Base-by-base conservation (phyloP, 306 rosid genomes). In the Sicyos baderoa region DNA sequence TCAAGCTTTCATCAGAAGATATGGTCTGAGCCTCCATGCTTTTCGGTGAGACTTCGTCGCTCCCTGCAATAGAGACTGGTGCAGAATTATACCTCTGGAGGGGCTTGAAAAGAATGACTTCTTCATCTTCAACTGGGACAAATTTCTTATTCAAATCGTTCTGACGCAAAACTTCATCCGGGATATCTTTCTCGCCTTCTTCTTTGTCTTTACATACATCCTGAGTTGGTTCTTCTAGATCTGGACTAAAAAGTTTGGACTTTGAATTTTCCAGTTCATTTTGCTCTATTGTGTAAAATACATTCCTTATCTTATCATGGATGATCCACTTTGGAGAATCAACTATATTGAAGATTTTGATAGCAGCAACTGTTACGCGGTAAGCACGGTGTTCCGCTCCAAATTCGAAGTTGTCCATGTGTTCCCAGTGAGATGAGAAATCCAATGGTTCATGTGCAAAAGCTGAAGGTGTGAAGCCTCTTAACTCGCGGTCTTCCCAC, bases 401-500 rank as follows among this genome's bases (percentile, higher is more conserved):
- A 63, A 83, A 77, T 77, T 84, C 87, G 57, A 57, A 86, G 58
- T 78, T 79, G 62, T 85, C 85, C 19, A 63, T 74, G 67, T 79
- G 80, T 62, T 82, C 90, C 87, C 78, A 75, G 22, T 76, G 80
- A 63, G 84, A 77, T 35, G 86, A 80, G 78, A 88, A 90, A 72
- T 88, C 86, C 47, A 90, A 77, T 15, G 79, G 76, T 18, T 59
- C 71, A 35, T 88, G 99, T 35, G 83, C 74, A 64, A 29, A 47
- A 70, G 87, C 68, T 59, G 85, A 67, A 13, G 97, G 91, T 42
- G 77, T 75, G 79, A 90, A 94, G 22, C 97, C 96, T 80, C 97
- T 84, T 84, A 94, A 83, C 76, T 90, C 99, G 75, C 79, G 88
- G 81, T 90, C 99, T 78, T 94, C 99, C 99, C 99, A 94, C 9